A percentile compares a stretch with the other conserved stretches of the same genome.
Evolutionary conservation across 1,284 basidiomycete genomes (phyloP).

Genomic region (Lignosus rhinocerotis): DNA sequence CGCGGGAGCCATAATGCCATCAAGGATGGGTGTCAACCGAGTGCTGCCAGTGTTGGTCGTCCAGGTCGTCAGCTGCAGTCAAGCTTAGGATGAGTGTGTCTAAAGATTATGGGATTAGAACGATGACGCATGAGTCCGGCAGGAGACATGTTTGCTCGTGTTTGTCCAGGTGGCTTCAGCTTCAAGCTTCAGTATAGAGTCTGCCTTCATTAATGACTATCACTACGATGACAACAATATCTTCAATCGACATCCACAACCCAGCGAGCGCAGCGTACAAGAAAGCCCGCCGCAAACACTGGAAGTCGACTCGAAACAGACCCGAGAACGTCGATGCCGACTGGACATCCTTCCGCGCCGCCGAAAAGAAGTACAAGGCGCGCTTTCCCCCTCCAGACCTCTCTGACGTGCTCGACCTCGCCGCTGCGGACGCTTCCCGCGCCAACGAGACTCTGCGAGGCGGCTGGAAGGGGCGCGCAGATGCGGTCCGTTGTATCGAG

Average conservation of each 20-base stretch:
- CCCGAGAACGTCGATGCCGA: conserved; percentile 42
- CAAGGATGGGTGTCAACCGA: conserved; percentile 6
- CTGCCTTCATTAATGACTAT: conserved; percentile 4
- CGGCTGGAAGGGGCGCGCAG: conserved; percentile 48
- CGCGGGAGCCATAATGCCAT: conserved; percentile 40
- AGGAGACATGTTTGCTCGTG: not conserved
- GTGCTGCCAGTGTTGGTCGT: conserved; percentile 6
- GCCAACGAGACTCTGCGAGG: conserved; percentile 42
- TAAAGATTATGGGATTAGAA: not conserved
- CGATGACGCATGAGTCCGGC: conserved; percentile 21
- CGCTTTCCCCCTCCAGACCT: conserved; percentile 76
- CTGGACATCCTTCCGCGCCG: conserved; percentile 72
- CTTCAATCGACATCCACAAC: conserved; percentile 33
- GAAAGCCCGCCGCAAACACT: conserved; percentile 58
- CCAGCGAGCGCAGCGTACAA: conserved; percentile 57
- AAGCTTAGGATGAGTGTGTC: not conserved
- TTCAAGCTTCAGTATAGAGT: not conserved
- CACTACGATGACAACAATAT: conserved; percentile 3
- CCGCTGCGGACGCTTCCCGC: conserved; percentile 42
- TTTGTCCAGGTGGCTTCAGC: not conserved
- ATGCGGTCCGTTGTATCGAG: conserved; percentile 38
- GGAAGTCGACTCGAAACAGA: conserved; percentile 61
- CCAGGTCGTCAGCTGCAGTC: conserved; percentile 1
- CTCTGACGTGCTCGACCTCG: conserved; percentile 64
- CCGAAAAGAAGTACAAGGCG: conserved; percentile 77